Base-by-base conservation (phyloP, 306 rosid genomes). In the Bauhinia variegata region DNA sequence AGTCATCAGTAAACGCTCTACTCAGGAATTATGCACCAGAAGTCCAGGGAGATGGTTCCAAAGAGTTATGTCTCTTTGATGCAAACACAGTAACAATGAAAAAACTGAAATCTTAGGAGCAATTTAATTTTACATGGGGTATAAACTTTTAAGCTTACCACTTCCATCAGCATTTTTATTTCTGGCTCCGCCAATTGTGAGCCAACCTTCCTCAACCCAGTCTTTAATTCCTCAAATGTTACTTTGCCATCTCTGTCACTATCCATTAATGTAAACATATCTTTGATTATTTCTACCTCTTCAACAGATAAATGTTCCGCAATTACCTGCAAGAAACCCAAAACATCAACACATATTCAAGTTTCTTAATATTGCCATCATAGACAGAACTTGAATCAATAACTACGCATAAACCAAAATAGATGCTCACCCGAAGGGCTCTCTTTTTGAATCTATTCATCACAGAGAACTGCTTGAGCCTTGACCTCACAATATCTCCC, bases 391-490 rank as follows among this genome's bases (percentile, higher is more conserved):
- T 73, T 32, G 23, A 76, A 33, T 52, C 50, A 63, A 62, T 42
- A 62, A 73, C 28, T 51, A 62, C 43, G 46, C 68, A 79, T 43
- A 70, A 70, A 63, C 60, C 46, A 60, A 11, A 60, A 67, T 14
- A 60, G 59, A 79, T 72, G 70, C 97, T 86, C 71, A 95, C 99
- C 87, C 99, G 77, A 34, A 95, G 83, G 42, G 96, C 99, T 85
- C 69, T 90, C 92, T 95, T 95, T 80, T 95, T 95, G 86, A 95
- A 95, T 81, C 97, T 84, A 75, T 95, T 95, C 99, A 95, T 95
- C 60, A 88, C 82, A 32, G 99, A 95, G 84, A 95, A 95, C 76
- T 95, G 99, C 83, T 65, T 95, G 42, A 95, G 99, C 65, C 99
- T 90, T 78, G 93, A 67, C 74, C 99, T 83, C 78, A 95, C 99